Evolutionary conservation across 73 alveolate species (phyloP).

Genomic region (Tetrahymena elliotti): DNA sequence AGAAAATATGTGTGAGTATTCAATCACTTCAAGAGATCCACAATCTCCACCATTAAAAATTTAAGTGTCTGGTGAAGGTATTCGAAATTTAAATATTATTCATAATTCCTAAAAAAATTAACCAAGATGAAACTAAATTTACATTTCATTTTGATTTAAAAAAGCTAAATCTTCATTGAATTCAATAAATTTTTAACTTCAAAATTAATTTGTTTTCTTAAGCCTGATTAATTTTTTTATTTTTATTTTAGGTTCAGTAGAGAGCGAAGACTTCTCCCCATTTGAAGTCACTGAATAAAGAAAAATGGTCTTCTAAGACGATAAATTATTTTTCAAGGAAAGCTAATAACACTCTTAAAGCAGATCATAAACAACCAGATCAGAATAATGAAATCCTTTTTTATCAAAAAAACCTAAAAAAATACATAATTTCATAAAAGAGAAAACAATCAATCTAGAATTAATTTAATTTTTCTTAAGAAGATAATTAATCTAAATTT

Average conservation of each 20-base stretch:
- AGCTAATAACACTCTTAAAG: not conserved
- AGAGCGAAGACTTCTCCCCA: not conserved
- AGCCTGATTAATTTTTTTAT: not conserved
- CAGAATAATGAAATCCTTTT: not conserved
- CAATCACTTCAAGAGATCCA: not conserved
- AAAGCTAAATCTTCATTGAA: too few relatives aligned
- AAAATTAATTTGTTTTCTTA: too few relatives aligned
- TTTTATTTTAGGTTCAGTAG: not conserved
- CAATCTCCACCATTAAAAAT: not conserved
- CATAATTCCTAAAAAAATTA: not conserved
- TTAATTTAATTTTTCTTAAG: too few relatives aligned
- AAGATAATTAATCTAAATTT: too few relatives aligned
- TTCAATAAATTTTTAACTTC: too few relatives aligned
- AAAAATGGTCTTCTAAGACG: not conserved
- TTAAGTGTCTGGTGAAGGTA: not conserved
- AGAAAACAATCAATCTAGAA: not conserved
- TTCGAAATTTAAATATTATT: not conserved
- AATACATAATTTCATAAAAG: too few relatives aligned
- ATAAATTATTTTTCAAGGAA: not conserved
- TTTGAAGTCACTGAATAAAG: not conserved
- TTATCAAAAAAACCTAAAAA: too few relatives aligned
- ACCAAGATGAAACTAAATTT: too few relatives aligned
- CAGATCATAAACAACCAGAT: not conserved
- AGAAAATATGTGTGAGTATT: not conserved
- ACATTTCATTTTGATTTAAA: too few relatives aligned